Percentiles rank a stretch among this genome's conserved stretches.
Conservation (phyloP, 768 basidiomycete genomes). For the Kockovaella imperatae region DNA sequence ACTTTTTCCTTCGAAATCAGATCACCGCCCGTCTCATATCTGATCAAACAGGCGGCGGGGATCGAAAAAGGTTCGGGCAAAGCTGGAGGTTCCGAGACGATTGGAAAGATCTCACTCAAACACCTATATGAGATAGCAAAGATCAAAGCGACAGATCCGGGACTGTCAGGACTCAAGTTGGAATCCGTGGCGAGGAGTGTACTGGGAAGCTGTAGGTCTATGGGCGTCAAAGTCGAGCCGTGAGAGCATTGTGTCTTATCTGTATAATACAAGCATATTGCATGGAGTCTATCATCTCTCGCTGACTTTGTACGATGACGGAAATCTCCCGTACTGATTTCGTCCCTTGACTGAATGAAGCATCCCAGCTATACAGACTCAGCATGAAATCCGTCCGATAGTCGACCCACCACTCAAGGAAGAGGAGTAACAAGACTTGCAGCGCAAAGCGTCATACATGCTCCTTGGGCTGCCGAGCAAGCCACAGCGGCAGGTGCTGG, state of each 20-base stretch:
- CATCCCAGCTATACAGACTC: too few species aligned
- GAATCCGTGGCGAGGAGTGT: too few species aligned
- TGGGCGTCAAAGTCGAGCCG: conserved; percentile 84
- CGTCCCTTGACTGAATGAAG: background rate
- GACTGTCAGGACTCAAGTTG: too few species aligned
- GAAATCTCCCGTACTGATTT: too few species aligned
- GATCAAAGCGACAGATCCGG: conserved; percentile 88
- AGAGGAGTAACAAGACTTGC: background rate
- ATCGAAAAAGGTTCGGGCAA: conserved; percentile 83
- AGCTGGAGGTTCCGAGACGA: conserved; percentile 15
- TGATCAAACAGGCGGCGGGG: conserved; percentile 82
- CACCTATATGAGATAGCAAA: conserved; percentile 98
- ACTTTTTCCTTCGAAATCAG: conserved; percentile 84
- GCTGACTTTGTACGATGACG: too few species aligned
- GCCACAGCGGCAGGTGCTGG: background rate
- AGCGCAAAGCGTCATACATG: background rate
- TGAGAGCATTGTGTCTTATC: too few species aligned
- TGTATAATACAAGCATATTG: too few species aligned
- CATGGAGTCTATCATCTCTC: too few species aligned
- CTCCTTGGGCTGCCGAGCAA: background rate
- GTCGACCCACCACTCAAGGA: background rate
- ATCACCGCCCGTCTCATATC: conserved; percentile 75
- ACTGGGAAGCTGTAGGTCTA: conserved; percentile 74
- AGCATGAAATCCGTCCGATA: too few species aligned
- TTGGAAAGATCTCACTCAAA: conserved; percentile 66